Conservation (phyloP, 768 basidiomycete genomes). For the Exsudoporus frostii region DNA sequence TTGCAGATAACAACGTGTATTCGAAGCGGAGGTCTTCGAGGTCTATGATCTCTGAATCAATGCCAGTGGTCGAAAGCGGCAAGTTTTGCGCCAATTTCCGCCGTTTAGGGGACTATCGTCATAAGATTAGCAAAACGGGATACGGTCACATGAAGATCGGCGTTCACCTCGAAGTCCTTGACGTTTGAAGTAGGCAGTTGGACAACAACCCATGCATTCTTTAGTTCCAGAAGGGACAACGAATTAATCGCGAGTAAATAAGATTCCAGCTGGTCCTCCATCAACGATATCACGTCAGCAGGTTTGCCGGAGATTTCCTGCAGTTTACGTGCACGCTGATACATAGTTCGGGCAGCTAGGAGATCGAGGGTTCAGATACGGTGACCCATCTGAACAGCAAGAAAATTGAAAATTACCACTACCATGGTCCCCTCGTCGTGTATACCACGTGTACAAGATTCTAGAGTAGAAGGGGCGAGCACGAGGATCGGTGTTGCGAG, state of each 20-base stretch:
- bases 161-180: conserved; percentile 44
- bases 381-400: conserved; percentile 6
- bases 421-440: conserved; percentile 82
- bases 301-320: conserved; percentile 40
- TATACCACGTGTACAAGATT: conserved; percentile 94
- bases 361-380: conserved; percentile 26
- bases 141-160: conserved; percentile 17
- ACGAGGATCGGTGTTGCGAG: conserved; percentile 89
- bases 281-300: conserved; percentile 39
- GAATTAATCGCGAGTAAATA: conserved; percentile 88
- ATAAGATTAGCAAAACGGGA: conserved; percentile 16
- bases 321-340: conserved; percentile 82
- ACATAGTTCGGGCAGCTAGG: conserved; percentile 88
- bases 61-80: conserved; percentile 67
- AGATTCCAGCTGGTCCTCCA: conserved; percentile 74
- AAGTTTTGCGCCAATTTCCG: conserved; percentile 70
- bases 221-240: conserved; percentile 74
- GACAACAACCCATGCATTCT: conserved; percentile 80
- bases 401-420: conserved; percentile 59
- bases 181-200: conserved; percentile 48
- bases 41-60: conserved; percentile 73
- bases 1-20: conserved; percentile 71
- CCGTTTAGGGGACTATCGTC: conserved; percentile 60
- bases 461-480: conserved; percentile 81
- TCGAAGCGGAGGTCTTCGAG: conserved; percentile 78